phyloP scores from a whole-genome alignment of 192 early-diverging fungal species.

The Fimicolochytrium jonesii region DNA sequence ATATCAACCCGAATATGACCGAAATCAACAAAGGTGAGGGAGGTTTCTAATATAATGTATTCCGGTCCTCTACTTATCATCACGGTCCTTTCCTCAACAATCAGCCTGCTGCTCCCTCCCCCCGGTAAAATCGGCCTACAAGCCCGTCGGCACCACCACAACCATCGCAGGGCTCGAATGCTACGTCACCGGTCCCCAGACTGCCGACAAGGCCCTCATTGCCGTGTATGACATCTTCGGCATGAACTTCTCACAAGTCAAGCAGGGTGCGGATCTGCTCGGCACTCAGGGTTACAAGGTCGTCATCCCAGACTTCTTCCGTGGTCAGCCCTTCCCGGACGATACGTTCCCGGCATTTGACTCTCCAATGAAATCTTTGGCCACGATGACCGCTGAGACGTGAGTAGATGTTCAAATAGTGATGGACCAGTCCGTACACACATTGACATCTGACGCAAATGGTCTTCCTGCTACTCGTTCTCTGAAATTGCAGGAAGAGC shows the following conservation, averaged over 20 bases:
- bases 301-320: constrained; percentile 64
- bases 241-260: constrained; percentile 49
- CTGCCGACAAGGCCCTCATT: constrained; percentile 57
- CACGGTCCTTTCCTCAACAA: too few species aligned
- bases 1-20: too few species aligned
- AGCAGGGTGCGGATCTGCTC: constrained; percentile 61
- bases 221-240: constrained; percentile 70
- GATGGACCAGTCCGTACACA: neutral
- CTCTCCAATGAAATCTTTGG: neutral
- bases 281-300: constrained; percentile 53
- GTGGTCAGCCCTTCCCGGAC: constrained; percentile 36
- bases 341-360: constrained; percentile 31
- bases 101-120: too few species aligned
- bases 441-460: neutral
- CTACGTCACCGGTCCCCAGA: constrained; percentile 38
- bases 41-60: too few species aligned
- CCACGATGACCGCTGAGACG: neutral
- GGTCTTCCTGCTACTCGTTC: neutral
- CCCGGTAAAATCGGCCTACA: too few species aligned
- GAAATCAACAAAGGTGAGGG: too few species aligned
- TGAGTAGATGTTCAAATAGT: neutral
- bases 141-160: too few species aligned
- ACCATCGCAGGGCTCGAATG: constrained; percentile 29
- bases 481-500: neutral
- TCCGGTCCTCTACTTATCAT: too few species aligned